These are phyloP conservation scores for Podosphaera xanthii DNA, from an alignment of 2,329 filamentous ascomycete genomes.

Conservation along the genomic window DNA sequence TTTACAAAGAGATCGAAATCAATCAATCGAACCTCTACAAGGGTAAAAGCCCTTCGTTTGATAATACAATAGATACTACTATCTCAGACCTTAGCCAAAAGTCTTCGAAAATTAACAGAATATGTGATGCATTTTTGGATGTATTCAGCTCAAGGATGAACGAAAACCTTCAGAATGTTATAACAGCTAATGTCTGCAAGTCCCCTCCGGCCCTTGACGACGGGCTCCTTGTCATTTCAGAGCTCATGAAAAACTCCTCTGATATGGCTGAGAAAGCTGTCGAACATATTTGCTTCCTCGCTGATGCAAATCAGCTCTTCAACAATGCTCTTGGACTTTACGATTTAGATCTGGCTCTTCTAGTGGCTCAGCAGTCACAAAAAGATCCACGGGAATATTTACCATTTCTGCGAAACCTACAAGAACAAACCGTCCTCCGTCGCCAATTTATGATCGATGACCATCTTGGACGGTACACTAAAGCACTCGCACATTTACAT, in stretches of 20 bases:
- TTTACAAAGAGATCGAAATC: constrained; percentile 69
- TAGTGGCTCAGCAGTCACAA: constrained; percentile 89
- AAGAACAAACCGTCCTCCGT: constrained; percentile 46
- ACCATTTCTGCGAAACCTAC: constrained; percentile 75
- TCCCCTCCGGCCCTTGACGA: constrained; percentile 72
- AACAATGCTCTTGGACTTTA: constrained; percentile 80
- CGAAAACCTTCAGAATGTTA: constrained; percentile 64
- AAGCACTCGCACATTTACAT: constrained; percentile 59
- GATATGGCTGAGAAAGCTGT: constrained; percentile 68
- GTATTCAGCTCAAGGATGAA: constrained; percentile 37
- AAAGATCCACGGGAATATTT: constrained; percentile 89
- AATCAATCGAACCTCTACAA: constrained; percentile 15
- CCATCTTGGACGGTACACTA: constrained; percentile 51
- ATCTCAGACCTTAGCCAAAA: constrained; percentile 6
- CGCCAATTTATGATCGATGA: constrained; percentile 75
- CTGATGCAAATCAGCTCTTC: constrained; percentile 79
- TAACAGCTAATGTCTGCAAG: constrained; percentile 91
- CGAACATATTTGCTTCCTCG: constrained; percentile 92
- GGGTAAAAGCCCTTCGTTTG: constrained; percentile 10
- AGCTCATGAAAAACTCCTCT: constrained; percentile 42
- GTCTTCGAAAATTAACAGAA: constrained; percentile 52
- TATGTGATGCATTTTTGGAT: constrained; percentile 67
- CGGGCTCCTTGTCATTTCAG: constrained; percentile 56
- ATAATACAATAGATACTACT: constrained; percentile 5
- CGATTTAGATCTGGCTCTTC: constrained; percentile 66